Conservation (phyloP, 768 basidiomycete genomes). For the Kwoniella mangroviensis region DNA sequence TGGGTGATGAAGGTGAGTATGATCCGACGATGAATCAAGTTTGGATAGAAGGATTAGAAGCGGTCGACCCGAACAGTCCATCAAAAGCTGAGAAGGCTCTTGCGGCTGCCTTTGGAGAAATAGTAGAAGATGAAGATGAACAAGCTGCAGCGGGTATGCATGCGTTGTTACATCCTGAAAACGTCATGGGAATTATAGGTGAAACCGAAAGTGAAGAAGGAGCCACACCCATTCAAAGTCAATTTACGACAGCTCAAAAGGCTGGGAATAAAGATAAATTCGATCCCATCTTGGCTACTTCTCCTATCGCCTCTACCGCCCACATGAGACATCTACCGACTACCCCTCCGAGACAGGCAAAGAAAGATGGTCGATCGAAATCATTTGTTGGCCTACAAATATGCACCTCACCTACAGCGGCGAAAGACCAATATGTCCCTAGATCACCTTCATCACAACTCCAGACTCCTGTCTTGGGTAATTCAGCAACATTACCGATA, state of each 20-base stretch:
- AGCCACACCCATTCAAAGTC: constrained; percentile 1
- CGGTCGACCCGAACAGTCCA: constrained; percentile 35
- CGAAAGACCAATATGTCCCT: constrained; percentile 12
- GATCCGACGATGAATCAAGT: constrained; percentile 46
- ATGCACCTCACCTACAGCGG: constrained; percentile 24
- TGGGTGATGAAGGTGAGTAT: constrained; percentile 48
- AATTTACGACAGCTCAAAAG: constrained; percentile 37
- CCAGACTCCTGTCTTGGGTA: constrained; percentile 13
- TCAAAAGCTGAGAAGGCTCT: constrained; percentile 29
- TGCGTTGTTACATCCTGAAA: constrained; percentile 26
- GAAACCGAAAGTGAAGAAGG: constrained; percentile 34
- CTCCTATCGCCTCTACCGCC: background rate
- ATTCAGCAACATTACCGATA: constrained; percentile 17
- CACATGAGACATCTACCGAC: constrained; percentile 14
- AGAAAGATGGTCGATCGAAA: constrained; percentile 33
- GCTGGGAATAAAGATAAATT: constrained; percentile 25
- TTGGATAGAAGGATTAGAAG: constrained; percentile 50
- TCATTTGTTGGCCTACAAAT: constrained; percentile 56
- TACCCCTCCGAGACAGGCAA: constrained; percentile 22
- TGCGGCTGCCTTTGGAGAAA: constrained; percentile 39
- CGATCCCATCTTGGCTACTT: constrained; percentile 39
- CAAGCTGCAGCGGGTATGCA: constrained; percentile 49
- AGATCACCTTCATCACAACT: constrained; percentile 14
- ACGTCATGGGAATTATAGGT: constrained; percentile 44
- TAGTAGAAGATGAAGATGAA: constrained; percentile 45